phyloP scores from a whole-genome alignment of 106 monocot species.

The Dendrobium huoshanense region DNA sequence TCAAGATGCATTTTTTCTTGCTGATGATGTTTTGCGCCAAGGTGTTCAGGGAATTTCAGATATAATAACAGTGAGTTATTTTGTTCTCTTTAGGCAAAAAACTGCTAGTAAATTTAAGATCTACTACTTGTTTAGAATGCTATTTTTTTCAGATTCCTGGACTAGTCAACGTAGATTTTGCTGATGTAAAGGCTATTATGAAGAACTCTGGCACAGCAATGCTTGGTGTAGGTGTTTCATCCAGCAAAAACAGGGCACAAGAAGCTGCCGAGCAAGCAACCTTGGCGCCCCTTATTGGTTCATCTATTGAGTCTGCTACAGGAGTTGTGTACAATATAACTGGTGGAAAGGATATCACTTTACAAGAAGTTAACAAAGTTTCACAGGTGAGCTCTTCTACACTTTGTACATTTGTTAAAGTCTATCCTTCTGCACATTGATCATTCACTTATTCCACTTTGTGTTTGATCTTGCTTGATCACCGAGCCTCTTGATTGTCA shows the following conservation, averaged over 20 bases:
- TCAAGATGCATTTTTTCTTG: slow-evolving; percentile 94
- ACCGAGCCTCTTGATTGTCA: no score
- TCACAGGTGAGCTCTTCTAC: slow-evolving; percentile 55
- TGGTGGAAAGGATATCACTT: slow-evolving; percentile 92
- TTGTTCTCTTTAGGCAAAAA: not conserved
- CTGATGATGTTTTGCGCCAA: slow-evolving; percentile 97
- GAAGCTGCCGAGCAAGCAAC: slow-evolving; percentile 99
- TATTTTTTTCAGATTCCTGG: slow-evolving; percentile 69
- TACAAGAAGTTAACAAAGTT: slow-evolving; percentile 97
- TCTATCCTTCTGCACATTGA: no score
- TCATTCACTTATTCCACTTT: no score
- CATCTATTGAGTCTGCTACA: slow-evolving; percentile 86
- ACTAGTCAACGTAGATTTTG: slow-evolving; percentile 98
- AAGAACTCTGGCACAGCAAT: slow-evolving; percentile 98
- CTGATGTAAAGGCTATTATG: slow-evolving; percentile 98
- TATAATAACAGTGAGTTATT: slow-evolving; percentile 75
- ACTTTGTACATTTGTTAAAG: not conserved
- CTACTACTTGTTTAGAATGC: not conserved
- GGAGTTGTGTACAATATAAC: slow-evolving; percentile 97
- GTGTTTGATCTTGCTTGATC: no score
- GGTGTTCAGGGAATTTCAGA: slow-evolving; percentile 99
- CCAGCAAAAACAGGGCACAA: slow-evolving; percentile 90
- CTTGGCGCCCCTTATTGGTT: slow-evolving; percentile 87
- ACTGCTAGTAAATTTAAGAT: not conserved
- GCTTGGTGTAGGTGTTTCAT: slow-evolving; percentile 97